These are phyloP conservation scores for Solanum virginianum DNA, from an alignment of 257 asterid genomes.

Conservation along the genomic window DNA sequence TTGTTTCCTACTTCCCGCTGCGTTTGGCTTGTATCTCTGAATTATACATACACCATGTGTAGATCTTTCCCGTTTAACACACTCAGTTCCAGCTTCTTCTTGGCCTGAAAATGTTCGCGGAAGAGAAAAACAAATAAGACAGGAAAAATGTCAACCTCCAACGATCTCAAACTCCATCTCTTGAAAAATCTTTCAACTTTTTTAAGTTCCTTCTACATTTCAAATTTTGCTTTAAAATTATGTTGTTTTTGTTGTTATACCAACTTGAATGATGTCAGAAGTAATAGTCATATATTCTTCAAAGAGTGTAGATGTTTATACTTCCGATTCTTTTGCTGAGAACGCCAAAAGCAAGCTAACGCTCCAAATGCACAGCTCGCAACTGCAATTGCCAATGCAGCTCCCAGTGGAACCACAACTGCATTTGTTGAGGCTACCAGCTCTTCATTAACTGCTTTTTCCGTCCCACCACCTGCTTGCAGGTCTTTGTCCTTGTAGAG, in stretches of 20 bases:
- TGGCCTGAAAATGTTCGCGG: conserved; percentile 61
- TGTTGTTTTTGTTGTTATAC: neutral
- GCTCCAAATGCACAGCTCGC: conserved; percentile 99
- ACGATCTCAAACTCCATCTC: conserved; percentile 16
- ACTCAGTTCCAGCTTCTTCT: conserved; percentile 81
- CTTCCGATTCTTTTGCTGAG: conserved; percentile 25
- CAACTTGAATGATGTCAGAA: too few species aligned
- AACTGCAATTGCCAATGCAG: conserved; percentile 82
- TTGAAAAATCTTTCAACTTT: neutral
- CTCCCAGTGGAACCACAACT: conserved; percentile 81
- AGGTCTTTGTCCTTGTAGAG: conserved; percentile 45
- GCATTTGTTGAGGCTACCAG: conserved; percentile 42
- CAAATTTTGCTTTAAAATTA: neutral
- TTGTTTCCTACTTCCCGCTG: neutral
- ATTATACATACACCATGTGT: neutral
- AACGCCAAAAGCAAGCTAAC: conserved; percentile 93
- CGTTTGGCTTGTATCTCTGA: neutral
- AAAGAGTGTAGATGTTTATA: too few species aligned
- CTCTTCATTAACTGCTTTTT: conserved; percentile 26
- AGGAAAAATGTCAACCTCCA: conserved; percentile 26
- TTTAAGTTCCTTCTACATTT: neutral
- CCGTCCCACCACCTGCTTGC: conserved; percentile 11
- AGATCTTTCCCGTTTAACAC: neutral
- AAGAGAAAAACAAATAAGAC: conserved; percentile 19
- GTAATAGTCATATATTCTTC: too few species aligned